phyloP scores from a whole-genome alignment of 768 basidiomycete species.

The Boletus sp. region DNA sequence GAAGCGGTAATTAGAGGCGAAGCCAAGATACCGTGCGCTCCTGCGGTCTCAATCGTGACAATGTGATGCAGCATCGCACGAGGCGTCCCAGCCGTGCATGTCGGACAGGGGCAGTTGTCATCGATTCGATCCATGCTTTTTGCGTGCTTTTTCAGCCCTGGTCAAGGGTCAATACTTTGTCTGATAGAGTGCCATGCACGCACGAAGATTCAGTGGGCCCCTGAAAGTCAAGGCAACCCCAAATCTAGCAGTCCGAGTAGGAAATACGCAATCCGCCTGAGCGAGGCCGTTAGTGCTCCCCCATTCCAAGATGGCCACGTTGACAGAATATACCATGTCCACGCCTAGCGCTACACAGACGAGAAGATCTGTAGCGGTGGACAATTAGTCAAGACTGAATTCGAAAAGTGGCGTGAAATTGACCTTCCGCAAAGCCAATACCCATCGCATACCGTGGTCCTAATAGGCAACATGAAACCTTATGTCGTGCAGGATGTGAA shows the following conservation, averaged over 20 bases:
- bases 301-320: neutral
- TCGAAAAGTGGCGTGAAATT: conserved; percentile 1
- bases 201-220: conserved; percentile 83
- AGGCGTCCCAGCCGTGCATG: conserved; percentile 63
- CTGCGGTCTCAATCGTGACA: conserved; percentile 75
- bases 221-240: conserved; percentile 81
- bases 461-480: conserved; percentile 29
- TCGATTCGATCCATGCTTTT: conserved; percentile 73
- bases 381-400: neutral
- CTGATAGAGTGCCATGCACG: neutral
- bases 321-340: conserved; percentile 64
- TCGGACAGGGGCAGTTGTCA: conserved; percentile 79
- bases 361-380: conserved; percentile 57
- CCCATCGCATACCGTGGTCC: conserved; percentile 93
- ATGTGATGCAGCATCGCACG: conserved; percentile 75
- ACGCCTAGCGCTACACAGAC: conserved; percentile 91
- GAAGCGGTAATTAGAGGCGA: conserved; percentile 16
- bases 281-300: neutral
- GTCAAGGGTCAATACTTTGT: conserved; percentile 7
- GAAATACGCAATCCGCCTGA: conserved; percentile 91
- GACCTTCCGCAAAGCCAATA: conserved; percentile 88
- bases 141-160: conserved; percentile 60
- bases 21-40: conserved; percentile 67
- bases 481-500: neutral
- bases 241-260: conserved; percentile 88